Conservation (phyloP, 345 rosid genomes). For the Gossypium anomalum region DNA sequence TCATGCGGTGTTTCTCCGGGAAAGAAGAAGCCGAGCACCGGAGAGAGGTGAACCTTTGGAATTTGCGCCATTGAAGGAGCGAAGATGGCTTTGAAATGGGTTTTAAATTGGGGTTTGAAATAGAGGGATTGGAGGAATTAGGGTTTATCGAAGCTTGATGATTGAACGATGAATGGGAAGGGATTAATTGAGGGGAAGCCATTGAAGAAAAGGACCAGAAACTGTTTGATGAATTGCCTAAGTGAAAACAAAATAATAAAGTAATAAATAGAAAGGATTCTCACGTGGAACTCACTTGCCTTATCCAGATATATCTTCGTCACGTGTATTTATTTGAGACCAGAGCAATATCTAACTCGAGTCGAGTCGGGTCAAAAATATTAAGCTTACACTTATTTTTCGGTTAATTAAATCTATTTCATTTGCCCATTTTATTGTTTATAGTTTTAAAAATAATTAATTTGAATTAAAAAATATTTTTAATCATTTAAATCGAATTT, state of each 20-base stretch:
- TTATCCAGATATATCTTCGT: neutral
- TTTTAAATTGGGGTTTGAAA: conserved; percentile 15
- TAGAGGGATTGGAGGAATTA: conserved; percentile 3
- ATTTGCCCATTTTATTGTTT: too few relatives aligned
- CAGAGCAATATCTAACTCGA: too few relatives aligned
- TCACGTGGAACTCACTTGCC: neutral
- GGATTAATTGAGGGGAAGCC: conserved; percentile 64
- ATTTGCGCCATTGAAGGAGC: conserved; percentile 16
- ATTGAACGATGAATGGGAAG: conserved; percentile 32
- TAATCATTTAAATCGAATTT: too few relatives aligned
- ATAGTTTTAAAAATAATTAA: too few relatives aligned
- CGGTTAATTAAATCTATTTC: too few relatives aligned
- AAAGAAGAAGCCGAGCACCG: conserved; percentile 59
- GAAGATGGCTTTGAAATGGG: conserved; percentile 12
- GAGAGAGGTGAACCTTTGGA: conserved; percentile 7
- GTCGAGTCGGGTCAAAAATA: too few relatives aligned
- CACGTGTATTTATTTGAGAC: neutral
- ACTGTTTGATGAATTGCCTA: neutral
- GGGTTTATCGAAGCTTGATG: conserved; percentile 37
- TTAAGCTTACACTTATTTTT: too few relatives aligned
- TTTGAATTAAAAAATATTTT: too few relatives aligned
- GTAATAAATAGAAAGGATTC: neutral
- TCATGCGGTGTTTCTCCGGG: conserved; percentile 46
- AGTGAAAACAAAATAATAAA: neutral
- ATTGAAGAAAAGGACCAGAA: conserved; percentile 22